Base-by-base conservation (phyloP, 208 protist species). In the Trypanosoma caninum region DNA sequence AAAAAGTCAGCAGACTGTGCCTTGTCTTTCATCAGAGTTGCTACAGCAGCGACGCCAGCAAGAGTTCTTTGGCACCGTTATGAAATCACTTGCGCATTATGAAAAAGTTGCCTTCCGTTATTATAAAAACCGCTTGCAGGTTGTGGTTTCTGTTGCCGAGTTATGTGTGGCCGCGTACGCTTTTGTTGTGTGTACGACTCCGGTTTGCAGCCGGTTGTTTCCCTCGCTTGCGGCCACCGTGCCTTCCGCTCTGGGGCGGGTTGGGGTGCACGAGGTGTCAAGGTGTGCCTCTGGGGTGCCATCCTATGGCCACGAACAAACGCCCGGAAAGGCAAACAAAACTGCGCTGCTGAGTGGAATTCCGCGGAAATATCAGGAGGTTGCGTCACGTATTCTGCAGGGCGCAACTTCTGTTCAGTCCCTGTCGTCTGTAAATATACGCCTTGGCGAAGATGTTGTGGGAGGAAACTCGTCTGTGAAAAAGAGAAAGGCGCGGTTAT, bases 161-260 rank as follows among this genome's bases (percentile, higher is more conserved):
- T 58, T 84, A 3, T 85, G 81, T 65, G 57, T 82, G 22, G 80
- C 85, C 14, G 73, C 73, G 30, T 89, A 82, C 62, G 77, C 58
- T 6, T 92, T 86, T 69, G 60, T 84, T 22, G 59, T 92, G 7
- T 87, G 74, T 59, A 87, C 85, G 2, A 77, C 70, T 59, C 60
- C 79, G 3, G 66, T 74, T 18, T 80, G 75, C 47, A 61, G 70
- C 22, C 72, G 79, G 34, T 51, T 89, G 20, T 77, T 84, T 40
- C 78, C 79, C 1, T 47, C 70, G 11, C 35, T 69, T 28, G 60
- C 48, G 30, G 34, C 38, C n/a, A n/a, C n/a, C 14, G 54, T 63
- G 11, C 31, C 62, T 10, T 61, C 62, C 4, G 10, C 27, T 18
- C 23, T 37, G 20, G 44, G 44, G 22, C 2, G 40, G n/a, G 27